Conservation (phyloP, 768 basidiomycete genomes). For the Tephrocybe sp. region DNA sequence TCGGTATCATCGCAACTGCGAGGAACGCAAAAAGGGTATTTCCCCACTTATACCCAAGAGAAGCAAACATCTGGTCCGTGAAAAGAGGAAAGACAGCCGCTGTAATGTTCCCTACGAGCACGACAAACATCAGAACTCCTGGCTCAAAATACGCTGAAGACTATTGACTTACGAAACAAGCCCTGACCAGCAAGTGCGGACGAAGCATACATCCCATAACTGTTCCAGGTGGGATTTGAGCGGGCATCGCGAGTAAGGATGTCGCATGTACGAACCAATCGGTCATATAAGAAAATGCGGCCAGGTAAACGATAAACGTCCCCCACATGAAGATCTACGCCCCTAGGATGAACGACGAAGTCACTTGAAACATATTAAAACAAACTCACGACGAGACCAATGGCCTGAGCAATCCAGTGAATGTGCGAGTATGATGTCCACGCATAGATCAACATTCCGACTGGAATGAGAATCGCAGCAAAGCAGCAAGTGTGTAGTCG, state of each 20-base stretch:
- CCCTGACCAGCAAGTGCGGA: conserved; percentile 60
- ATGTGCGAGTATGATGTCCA: conserved; percentile 60
- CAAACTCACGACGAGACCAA: conserved; percentile 50
- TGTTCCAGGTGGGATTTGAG: conserved; percentile 9
- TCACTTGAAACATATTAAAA: too few species aligned
- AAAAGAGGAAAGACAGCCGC: conserved; percentile 61
- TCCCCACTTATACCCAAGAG: conserved; percentile 57
- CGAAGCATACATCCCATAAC: conserved; percentile 64
- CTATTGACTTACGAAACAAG: neutral
- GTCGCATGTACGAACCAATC: conserved; percentile 46
- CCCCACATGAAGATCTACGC: conserved; percentile 51
- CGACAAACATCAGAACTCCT: too few species aligned
- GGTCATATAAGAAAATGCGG: conserved; percentile 60
- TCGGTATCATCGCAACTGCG: conserved; percentile 49
- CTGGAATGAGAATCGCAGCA: conserved; percentile 53
- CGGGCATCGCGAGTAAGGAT: neutral
- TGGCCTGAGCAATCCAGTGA: conserved; percentile 61
- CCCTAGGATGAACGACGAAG: neutral
- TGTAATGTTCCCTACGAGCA: conserved; percentile 11
- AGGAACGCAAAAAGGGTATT: conserved; percentile 55
- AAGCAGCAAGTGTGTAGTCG: conserved; percentile 58
- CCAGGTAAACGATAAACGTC: conserved; percentile 53
- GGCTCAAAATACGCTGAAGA: too few species aligned
- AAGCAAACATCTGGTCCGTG: conserved; percentile 53
- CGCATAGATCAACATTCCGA: conserved; percentile 69